Evolutionary conservation across 768 basidiomycete species (phyloP).

Genomic region (Serendipita sp.): DNA sequence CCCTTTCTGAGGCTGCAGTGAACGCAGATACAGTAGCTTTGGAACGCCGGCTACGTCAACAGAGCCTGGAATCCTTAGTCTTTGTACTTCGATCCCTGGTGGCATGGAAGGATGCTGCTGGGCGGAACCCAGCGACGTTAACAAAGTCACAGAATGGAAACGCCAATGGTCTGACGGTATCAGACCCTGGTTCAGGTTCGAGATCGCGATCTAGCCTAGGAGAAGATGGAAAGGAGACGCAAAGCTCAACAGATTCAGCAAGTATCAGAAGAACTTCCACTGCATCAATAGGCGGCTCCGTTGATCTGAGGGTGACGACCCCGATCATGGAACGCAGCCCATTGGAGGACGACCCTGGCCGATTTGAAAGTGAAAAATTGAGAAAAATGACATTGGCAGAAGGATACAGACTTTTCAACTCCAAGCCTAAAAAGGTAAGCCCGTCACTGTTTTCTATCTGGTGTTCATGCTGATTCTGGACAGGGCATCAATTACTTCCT

Average conservation of each 20-base stretch:
- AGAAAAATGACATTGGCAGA: constrained; percentile 89
- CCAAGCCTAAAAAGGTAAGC: constrained; percentile 83
- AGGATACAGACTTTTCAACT: constrained; percentile 95
- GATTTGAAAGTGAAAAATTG: constrained; percentile 90
- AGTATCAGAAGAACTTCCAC: not conserved
- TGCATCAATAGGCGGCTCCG: not conserved
- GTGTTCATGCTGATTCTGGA: constrained; percentile 4
- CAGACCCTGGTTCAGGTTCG: not conserved
- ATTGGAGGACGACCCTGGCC: constrained; percentile 64
- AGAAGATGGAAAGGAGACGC: not conserved
- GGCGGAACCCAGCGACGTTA: constrained; percentile 10
- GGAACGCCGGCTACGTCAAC: constrained; percentile 71
- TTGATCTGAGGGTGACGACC: constrained; percentile 25
- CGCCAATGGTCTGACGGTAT: not conserved
- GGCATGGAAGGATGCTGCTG: constrained; percentile 60
- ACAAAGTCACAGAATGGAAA: constrained; percentile 32
- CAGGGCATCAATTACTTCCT: constrained; percentile 82
- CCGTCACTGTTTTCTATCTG: not conserved
- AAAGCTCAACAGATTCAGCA: not conserved
- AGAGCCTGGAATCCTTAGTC: constrained; percentile 89
- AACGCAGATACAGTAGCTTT: constrained; percentile 50
- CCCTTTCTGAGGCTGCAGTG: constrained; percentile 28
- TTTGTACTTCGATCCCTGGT: constrained; percentile 79
- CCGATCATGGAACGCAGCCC: constrained; percentile 34
- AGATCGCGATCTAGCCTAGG: not conserved